These are phyloP conservation scores for Thymus mandschuricus DNA, from an alignment of 257 asterid species.

Conservation along the genomic window DNA sequence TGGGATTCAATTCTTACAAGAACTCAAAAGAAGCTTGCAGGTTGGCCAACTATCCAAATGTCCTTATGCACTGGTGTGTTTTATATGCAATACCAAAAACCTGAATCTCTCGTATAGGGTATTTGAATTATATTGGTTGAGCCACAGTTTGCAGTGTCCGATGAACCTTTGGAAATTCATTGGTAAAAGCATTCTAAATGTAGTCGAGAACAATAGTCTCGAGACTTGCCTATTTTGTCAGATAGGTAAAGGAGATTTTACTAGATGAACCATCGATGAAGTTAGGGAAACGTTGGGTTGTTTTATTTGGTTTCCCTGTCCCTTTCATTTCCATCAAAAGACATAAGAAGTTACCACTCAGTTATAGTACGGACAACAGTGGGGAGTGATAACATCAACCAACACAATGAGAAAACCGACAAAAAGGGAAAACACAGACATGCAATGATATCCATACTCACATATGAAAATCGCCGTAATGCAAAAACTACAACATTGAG, in stretches of 20 bases:
- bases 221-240: too few relatives aligned
- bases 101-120: background rate
- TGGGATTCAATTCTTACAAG: background rate
- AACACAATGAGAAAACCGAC: background rate
- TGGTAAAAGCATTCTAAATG: background rate
- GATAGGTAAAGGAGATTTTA: too few relatives aligned
- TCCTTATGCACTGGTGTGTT: background rate
- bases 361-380: background rate
- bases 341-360: background rate
- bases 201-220: background rate
- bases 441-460: background rate
- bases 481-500: too few relatives aligned
- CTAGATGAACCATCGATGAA: too few relatives aligned
- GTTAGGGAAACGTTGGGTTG: background rate
- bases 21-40: background rate
- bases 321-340: too few relatives aligned
- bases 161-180: background rate
- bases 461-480: too few relatives aligned
- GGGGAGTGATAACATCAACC: background rate
- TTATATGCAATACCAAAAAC: background rate
- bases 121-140: background rate
- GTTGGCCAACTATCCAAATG: background rate
- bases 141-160: background rate
- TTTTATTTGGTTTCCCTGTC: background rate
- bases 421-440: background rate